Conservation (phyloP, 1,284 basidiomycete genomes). For the Heterobasidion irregulare region DNA sequence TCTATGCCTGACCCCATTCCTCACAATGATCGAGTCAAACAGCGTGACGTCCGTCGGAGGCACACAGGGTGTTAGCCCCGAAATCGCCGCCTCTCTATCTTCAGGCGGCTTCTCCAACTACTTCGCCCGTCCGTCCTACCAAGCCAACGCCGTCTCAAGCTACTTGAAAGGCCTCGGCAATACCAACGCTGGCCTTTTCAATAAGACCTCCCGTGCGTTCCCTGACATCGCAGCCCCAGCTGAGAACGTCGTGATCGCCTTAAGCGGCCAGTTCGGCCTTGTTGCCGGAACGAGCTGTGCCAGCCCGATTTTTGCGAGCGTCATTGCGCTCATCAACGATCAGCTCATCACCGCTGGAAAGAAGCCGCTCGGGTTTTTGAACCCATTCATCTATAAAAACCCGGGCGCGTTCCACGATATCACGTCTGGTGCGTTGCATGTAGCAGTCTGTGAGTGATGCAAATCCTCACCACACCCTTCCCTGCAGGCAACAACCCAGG, state of each 20-base stretch:
- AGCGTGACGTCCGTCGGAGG: conserved; percentile 11
- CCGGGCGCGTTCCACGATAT: conserved; percentile 50
- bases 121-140: conserved; percentile 31
- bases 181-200: conserved; percentile 18
- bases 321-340: conserved; percentile 52
- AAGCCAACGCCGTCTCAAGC: conserved; percentile 22
- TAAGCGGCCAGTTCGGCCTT: conserved; percentile 32
- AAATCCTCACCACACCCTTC: too few relatives aligned
- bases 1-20: not conserved
- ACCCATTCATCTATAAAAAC: conserved; percentile 46
- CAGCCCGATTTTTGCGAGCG: conserved; percentile 50
- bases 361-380: conserved; percentile 34
- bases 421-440: conserved; percentile 12
- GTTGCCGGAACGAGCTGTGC: conserved; percentile 54
- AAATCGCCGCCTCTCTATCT: conserved; percentile 5
- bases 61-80: conserved; percentile 22
- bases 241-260: conserved; percentile 51
- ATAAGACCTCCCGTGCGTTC: conserved; percentile 18
- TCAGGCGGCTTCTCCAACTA: conserved; percentile 15
- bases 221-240: conserved; percentile 49
- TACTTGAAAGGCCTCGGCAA: conserved; percentile 21
- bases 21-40: not conserved
- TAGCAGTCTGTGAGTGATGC: too few relatives aligned
- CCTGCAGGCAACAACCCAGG: too few relatives aligned
- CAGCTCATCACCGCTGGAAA: conserved; percentile 40